Evolutionary conservation across 2,329 filamentous ascomycete genomes (phyloP).

Genomic region (Paraconiothyrium sp.): DNA sequence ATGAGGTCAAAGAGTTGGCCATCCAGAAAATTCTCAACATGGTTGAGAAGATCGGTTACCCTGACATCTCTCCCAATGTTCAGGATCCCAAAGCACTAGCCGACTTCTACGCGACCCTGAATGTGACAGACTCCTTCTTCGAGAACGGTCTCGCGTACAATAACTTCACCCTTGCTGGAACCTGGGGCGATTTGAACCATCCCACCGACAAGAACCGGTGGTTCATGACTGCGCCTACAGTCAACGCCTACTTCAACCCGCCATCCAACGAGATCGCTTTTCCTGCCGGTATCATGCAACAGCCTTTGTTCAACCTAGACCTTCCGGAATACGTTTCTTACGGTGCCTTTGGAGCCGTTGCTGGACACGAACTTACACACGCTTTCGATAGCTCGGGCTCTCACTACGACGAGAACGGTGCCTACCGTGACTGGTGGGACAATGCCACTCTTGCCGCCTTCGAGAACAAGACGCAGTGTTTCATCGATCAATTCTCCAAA

Average conservation of each 20-base stretch:
- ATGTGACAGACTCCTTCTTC: conserved; percentile 62
- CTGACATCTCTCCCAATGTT: conserved; percentile 66
- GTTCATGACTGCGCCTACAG: conserved; percentile 65
- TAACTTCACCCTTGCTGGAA: conserved; percentile 55
- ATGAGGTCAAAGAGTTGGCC: conserved; percentile 65
- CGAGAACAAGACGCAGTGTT: conserved; percentile 67
- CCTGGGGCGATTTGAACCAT: conserved; percentile 67
- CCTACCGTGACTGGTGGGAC: conserved; percentile 72
- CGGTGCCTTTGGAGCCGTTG: conserved; percentile 70
- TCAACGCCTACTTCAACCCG: conserved; percentile 70
- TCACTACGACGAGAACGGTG: conserved; percentile 69
- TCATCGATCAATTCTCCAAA: conserved; percentile 69
- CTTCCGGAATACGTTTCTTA: conserved; percentile 72
- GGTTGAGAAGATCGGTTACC: conserved; percentile 72
- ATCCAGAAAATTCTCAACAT: conserved; percentile 71
- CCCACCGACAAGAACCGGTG: conserved; percentile 67
- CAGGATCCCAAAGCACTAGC: conserved; percentile 63
- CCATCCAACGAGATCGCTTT: conserved; percentile 71
- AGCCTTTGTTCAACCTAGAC: conserved; percentile 68
- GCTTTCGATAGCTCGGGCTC: conserved; percentile 72
- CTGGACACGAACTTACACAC: conserved; percentile 73
- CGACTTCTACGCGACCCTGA: conserved; percentile 64
- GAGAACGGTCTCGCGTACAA: conserved; percentile 62
- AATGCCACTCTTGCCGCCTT: conserved; percentile 66
- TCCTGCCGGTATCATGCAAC: conserved; percentile 73